phyloP scores from a whole-genome alignment of 2,329 filamentous ascomycete species.

The Tolypocladium nubicola region DNA sequence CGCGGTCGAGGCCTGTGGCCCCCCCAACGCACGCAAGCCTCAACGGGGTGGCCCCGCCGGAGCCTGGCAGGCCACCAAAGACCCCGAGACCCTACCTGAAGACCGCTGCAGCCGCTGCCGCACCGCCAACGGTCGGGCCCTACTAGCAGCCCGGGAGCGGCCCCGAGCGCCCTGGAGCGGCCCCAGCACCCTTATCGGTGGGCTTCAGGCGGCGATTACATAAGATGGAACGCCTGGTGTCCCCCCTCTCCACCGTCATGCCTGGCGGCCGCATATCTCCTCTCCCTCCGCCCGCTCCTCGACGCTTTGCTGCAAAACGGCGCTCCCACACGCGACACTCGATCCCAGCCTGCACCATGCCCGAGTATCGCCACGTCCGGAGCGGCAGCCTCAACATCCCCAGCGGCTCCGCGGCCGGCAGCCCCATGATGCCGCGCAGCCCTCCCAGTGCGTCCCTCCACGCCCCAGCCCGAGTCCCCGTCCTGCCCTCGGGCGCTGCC shows the following conservation, averaged over 20 bases:
- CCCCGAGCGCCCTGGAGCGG: background rate
- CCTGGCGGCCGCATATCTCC: background rate
- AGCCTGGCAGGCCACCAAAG: background rate
- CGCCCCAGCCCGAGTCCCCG: background rate
- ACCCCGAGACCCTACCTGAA: too few species aligned
- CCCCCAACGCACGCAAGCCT: background rate
- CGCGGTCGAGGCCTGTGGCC: background rate
- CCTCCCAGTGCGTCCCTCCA: constrained; percentile 44
- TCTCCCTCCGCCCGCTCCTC: background rate
- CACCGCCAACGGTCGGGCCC: background rate
- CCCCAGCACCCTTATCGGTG: background rate
- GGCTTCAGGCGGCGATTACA: background rate
- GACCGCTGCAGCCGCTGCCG: too few species aligned
- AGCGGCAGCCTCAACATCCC: constrained; percentile 46
- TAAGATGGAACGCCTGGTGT: background rate
- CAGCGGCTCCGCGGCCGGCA: constrained; percentile 14
- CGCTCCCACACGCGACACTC: constrained; percentile 1
- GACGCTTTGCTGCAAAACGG: background rate
- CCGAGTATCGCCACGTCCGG: constrained; percentile 46
- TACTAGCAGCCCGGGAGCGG: background rate
- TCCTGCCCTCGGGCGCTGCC: background rate
- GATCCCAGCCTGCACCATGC: constrained; percentile 20
- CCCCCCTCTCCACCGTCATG: background rate
- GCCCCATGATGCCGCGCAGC: constrained; percentile 37
- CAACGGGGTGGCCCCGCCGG: background rate